Evolutionary conservation across 164 flowering plant species (phyloP), one percentile per base, ranked within the genome.

Genomic region (Vitis rupestris): DNA sequence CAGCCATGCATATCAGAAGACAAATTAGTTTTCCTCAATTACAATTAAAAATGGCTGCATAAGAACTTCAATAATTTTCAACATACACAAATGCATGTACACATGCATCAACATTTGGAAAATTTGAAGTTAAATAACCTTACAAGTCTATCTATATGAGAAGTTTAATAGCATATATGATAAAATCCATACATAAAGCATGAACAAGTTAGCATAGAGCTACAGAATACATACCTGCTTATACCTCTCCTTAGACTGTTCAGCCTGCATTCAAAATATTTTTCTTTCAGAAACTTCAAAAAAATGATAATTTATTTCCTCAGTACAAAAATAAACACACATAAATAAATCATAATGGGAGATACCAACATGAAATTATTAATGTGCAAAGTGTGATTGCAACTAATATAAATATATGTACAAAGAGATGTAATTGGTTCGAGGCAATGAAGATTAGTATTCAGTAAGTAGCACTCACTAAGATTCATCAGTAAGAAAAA

Each of bases 251-350:
- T 75, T 80, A 9, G 72, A 72, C 70, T 67, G 62, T 54, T 78
- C 79, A 61, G 70, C 85, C 87, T 84, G 83, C 82, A 84, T 48
- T 19, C 5, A 68, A 53, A 29, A 13, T 6, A n/a, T 37, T 31
- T 16, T 63, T 7, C 29, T 9, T 50, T 73, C 31, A 76, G 60
- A 57, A 75, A 61, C 61, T 47, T 63, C 15, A 10, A 16, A 29
- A 9, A 61, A 50, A 61, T 48, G 5, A 7, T 12, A 31, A 48
- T 67, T 27, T 29, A 31, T n/a, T 17, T 37, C 44, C 10, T 53
- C n/a, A 13, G 56, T 53, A 63, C 14, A 69, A 49, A 44, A 4
- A 14, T 37, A 37, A 37, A 37, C 44, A 37, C 44, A 37, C 44
- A 64, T 11, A 8, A 2, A 27, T 1, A 63, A 53, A 27, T 56